Base-by-base conservation (phyloP, 176 grass and related monocot species). In the Bothriochloa decipiens region DNA sequence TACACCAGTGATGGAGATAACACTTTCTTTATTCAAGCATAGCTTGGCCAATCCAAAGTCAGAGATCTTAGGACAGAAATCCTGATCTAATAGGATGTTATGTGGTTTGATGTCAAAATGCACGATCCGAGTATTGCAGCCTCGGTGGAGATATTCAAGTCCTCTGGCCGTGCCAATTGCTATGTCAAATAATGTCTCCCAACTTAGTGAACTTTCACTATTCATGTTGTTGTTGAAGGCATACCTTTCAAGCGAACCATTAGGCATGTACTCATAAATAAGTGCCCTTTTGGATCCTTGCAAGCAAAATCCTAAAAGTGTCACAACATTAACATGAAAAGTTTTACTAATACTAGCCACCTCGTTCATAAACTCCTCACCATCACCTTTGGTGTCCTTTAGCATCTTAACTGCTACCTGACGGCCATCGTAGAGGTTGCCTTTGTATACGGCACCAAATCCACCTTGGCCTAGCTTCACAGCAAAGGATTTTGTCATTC, bases 381-480 rank as follows among this genome's bases (percentile, higher is more conserved):
- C 81, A 36, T 83, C 68, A 37, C 86, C 72, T 60, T 70, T 88
- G 0, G 35, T 77, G 47, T 78, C 69, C 26, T 87, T 81, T 3
- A 91, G 62, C 26, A 88, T 82, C 64, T 91, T 91, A 40, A 91
- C 82, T 8, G 86, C 90, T 7, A 86, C 78, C 35, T 6, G 77
- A 5, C 18, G 25, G 12, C 74, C 46, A 47, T 60, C 36, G 0
- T 10, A 20, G 61, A 88, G 70, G 9, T 47, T 39, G 0, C 85
- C 85, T 86, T 11, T 88, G n/a, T 75, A 90, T 16, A 93, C 88
- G 2, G 20, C 36, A 11, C 91, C 88, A 58, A 93, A 93, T 28
- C 88, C 88, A n/a, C 91, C 91, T 87, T 93, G 88, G 11, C 91
- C 91, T 52, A 90, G 22, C 66, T 92, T 92, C 27, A 82, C n/a